Evolutionary conservation across 2,329 filamentous ascomycete species (phyloP), one percentile per base, ranked within the genome.

Genomic region (Thelonectria olida): DNA sequence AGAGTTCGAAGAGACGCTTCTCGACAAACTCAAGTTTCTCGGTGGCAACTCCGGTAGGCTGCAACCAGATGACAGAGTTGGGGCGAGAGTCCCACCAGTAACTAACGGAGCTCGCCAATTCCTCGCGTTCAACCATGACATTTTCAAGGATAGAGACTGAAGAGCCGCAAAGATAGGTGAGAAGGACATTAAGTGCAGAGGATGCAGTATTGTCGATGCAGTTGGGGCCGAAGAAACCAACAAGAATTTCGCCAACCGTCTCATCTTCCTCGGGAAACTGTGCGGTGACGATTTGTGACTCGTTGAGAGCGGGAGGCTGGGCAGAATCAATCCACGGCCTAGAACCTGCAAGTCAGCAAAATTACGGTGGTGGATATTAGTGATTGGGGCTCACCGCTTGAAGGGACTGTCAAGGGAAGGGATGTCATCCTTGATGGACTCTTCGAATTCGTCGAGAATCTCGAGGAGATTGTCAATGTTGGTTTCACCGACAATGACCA

Each of bases 221-320:
- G 69, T 90, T 85, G 0, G 96, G 96, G 1, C 96, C 96, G 56
- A 98, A 88, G 79, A 96, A 97, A 1, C 87, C 91, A 19, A 97
- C 88, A 49, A 92, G 81, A 50, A 98, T 88, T 74, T 98, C 95
- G 36, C 96, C 96, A 57, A 90, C 92, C 0, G 93, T 95, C 74
- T 99, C 96, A 67, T 99, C 96, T 71, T 97, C 95, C 74, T 99
- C 96, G 0, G 96, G 96, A 71, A 99, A 99, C 64, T 97, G 90
- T 25, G 97, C 90, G 0, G 85, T 92, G 67, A 95, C 88, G 12
- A 97, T 78, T 10, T 89, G 82, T 0, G 92, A 93, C 74, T 92
- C 84, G 27, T 86, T 85, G 25, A 99, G 81, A 0, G 87, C 78
- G 2, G 92, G 90, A 0, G 93, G 90, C 66, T 92, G 91, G 54